A percentile compares a stretch with the other conserved stretches of the same genome.
Conservation (phyloP, 73 alveolate genomes). For the Tetrahymena malaccensis region DNA sequence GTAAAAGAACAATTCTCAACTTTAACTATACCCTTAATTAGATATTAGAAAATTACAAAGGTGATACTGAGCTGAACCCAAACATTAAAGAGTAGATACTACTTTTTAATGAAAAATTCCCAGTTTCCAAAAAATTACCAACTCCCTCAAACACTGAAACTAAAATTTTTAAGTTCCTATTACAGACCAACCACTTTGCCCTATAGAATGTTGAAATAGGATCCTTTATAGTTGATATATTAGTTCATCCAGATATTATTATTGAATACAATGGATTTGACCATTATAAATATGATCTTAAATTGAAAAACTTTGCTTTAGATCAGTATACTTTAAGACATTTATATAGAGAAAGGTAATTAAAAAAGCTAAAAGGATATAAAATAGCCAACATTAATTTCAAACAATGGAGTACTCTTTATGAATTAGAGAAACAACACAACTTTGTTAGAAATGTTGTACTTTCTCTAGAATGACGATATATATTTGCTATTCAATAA, state of each 20-base stretch:
- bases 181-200: not conserved
- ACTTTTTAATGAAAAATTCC: not conserved
- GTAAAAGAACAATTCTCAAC: not conserved
- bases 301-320: not conserved
- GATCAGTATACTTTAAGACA: not conserved
- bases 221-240: not conserved
- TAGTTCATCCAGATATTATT: not conserved
- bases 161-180: not conserved
- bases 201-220: not conserved
- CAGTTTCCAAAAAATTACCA: not conserved
- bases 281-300: not conserved
- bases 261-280: not conserved
- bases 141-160: not conserved
- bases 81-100: not conserved
- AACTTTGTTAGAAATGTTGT: not conserved
- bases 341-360: not conserved
- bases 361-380: not conserved
- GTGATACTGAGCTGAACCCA: not conserved
- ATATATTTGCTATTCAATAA: too few species aligned
- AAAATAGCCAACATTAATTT: not conserved
- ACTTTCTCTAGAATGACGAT: not conserved
- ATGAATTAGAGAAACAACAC: not conserved
- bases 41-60: not conserved
- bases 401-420: not conserved
- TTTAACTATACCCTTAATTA: not conserved